Base-by-base conservation (phyloP, 2,329 filamentous ascomycete genomes). In the Endothia cerciana region DNA sequence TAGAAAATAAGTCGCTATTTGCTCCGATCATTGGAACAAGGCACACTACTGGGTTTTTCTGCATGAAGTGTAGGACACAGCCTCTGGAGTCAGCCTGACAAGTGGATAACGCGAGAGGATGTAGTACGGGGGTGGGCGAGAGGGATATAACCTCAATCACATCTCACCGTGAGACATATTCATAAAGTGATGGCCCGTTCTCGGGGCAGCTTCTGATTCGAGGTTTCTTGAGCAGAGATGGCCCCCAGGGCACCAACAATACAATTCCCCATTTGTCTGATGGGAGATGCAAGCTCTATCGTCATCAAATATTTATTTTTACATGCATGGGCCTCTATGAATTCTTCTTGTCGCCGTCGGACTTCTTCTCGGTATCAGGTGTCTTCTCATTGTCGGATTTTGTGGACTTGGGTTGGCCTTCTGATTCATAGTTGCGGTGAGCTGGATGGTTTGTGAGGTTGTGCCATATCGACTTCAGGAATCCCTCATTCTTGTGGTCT, bases 401-500 rank as follows among this genome's bases (percentile, higher is more conserved):
- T 11, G 47, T 41, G 1, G 58, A 53, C n/a, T 43, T 62, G 59
- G 25, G 11, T 17, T 40, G n/a, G 55, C 55, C 65, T 22, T 75
- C 69, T 28, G 70, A 70, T 11, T 76, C 74, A 5, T 72, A 65
- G 25, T 80, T 77, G 67, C 82, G 79, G 69, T 87, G 85, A 6
- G 82, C 83, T 0, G 85, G 83, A 72, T 95, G 88, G 72, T 93
- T 92, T n/a, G 91, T 97, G 64, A 98, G 79, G 70, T 89, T 93
- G 75, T 97, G 92, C 94, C 94, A 98, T 70, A 96, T 89, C 51
- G 90, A 93, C 81, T 95, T 97, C 68, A 98, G 80, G 74, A 97
- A 97, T 2, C 94, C 92, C 77, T 97, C 94, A 73, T 91, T 88
- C 78, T 91, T 90, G 76, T 94, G 90, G 53, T 83, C 80, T 53